phyloP scores from a whole-genome alignment of 2,329 filamentous ascomycete genomes.

The Dothideomycetes sp. region DNA sequence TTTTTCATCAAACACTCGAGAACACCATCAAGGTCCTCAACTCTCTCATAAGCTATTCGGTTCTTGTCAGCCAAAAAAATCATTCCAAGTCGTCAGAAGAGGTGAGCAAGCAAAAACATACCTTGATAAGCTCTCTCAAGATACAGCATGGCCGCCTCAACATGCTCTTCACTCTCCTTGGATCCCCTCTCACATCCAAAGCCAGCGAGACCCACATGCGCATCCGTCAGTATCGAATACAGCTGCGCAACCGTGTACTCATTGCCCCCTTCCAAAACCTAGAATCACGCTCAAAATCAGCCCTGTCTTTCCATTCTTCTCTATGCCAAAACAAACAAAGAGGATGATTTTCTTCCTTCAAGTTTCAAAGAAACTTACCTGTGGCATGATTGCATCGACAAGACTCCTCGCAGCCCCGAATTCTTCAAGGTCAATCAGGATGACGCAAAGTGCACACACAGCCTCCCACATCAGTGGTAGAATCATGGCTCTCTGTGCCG shows the following conservation, averaged over 20 bases:
- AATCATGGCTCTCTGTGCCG: slow-evolving; percentile 61
- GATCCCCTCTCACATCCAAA: slow-evolving; percentile 28
- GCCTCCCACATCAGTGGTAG: slow-evolving; percentile 65
- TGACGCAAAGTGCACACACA: slow-evolving; percentile 55
- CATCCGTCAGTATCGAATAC: slow-evolving; percentile 65
- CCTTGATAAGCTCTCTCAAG: slow-evolving; percentile 26
- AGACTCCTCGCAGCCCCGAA: slow-evolving; percentile 58
- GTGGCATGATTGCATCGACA: slow-evolving; percentile 61
- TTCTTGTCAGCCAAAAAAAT: no score
- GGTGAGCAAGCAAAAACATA: slow-evolving; percentile 18
- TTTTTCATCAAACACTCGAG: slow-evolving; percentile 78
- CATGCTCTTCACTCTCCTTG: slow-evolving; percentile 19
- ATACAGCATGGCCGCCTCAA: slow-evolving; percentile 21
- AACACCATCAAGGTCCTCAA: slow-evolving; percentile 61
- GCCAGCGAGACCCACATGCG: slow-evolving; percentile 69
- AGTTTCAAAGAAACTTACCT: slow-evolving; percentile 36
- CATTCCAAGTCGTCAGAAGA: no score
- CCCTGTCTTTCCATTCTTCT: no score
- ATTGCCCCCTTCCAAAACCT: slow-evolving; percentile 58
- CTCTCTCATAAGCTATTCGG: slow-evolving; percentile 52
- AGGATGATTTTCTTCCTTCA: no score
- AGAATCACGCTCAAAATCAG: slow-evolving; percentile 12
- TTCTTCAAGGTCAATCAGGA: slow-evolving; percentile 62
- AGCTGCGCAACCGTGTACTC: slow-evolving; percentile 53
- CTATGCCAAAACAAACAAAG: neutral